A percentile compares a stretch with the other conserved stretches of the same genome.
These are phyloP conservation scores for Psilocybe tampanensis DNA, from an alignment of 768 basidiomycete genomes.

Conservation along the genomic window DNA sequence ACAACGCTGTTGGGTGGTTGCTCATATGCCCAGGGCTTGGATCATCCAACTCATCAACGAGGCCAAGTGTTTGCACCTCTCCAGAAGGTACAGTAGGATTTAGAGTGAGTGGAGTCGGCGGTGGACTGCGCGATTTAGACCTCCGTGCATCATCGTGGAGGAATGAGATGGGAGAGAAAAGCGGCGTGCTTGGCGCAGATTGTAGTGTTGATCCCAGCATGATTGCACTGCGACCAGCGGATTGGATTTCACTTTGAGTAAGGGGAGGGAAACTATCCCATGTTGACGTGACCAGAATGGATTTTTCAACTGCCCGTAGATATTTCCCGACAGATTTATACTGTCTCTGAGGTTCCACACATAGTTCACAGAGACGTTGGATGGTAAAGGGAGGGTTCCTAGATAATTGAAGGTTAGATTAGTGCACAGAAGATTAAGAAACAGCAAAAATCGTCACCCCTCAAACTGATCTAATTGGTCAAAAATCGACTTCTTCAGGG, in stretches of 20 bases:
- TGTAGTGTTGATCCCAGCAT: constrained; percentile 48
- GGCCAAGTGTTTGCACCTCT: constrained; percentile 60
- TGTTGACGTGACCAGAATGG: constrained; percentile 82
- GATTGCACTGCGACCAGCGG: constrained; percentile 41
- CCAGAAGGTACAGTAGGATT: constrained; percentile 34
- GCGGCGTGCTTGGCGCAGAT: constrained; percentile 71
- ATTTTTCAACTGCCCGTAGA: constrained; percentile 82
- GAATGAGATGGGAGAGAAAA: constrained; percentile 89
- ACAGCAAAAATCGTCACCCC: constrained; percentile 46
- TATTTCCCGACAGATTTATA: constrained; percentile 87
- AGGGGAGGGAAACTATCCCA: constrained; percentile 68
- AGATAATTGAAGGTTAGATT: constrained; percentile 2
- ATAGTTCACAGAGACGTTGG: constrained; percentile 86
- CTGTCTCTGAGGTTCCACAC: constrained; percentile 64
- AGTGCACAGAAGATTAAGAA: not conserved
- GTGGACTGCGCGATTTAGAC: constrained; percentile 78
- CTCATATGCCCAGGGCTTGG: constrained; percentile 85
- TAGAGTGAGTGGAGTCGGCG: constrained; percentile 71
- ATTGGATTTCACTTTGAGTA: constrained; percentile 39
- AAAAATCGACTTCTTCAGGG: constrained; percentile 58
- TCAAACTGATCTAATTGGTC: constrained; percentile 75
- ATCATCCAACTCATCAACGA: constrained; percentile 87
- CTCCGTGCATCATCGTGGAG: constrained; percentile 81
- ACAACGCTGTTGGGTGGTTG: constrained; percentile 73
- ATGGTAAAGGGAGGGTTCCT: constrained; percentile 83